Base-by-base conservation (phyloP, 192 early-diverging fungal species). In the Gaertneriomyces semiglobifer region DNA sequence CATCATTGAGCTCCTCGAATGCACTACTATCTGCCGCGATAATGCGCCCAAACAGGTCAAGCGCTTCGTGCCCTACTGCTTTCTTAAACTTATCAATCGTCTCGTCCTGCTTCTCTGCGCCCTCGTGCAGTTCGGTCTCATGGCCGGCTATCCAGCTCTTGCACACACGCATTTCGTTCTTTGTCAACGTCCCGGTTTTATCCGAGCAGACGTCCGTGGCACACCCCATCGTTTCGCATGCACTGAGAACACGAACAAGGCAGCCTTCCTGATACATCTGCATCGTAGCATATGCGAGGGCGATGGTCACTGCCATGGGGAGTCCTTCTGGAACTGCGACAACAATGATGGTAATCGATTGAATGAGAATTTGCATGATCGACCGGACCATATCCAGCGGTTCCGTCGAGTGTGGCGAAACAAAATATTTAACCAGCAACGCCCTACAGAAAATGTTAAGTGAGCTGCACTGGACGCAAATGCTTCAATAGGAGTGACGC, bases 301-400 rank as follows among this genome's bases (percentile, higher is more conserved):
- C 89, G 53, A 98, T 74, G 1, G 95, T 98, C 20, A 99, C 96
- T 10, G 96, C 96, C 53, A 99, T 74, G 10, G 96, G 96, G 18
- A 99, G 85, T 14, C 96, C 96, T 71, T 99, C 96, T 40, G 96
- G 96, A 4, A 99, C 92, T 20, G 96, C 96, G 12, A 99, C 95
- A 10, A 99, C 96, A 9, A 99, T 80, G 4, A 99, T 81, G 33
- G 96, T 96, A 18, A 99, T 86, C 12, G 91, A 88, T 39, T 57
- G 55, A 12, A 57, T 25, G 19, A 57, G 20, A 4, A 57, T 57
- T 16, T 16, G 20, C 16, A 57, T 39, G 12, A 57, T 25, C 18
- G 14, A 16, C 48, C 25, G 25, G 2, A 33, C 25, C 25, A 33
- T 33, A 33, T 33, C 25, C 25, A 33, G 25, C 25, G 25, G 25